A percentile compares a stretch with the other conserved stretches of the same genome.
phyloP scores from a whole-genome alignment of 2,329 filamentous ascomycete genomes.

The Neopestalotiopsis clavispora region DNA sequence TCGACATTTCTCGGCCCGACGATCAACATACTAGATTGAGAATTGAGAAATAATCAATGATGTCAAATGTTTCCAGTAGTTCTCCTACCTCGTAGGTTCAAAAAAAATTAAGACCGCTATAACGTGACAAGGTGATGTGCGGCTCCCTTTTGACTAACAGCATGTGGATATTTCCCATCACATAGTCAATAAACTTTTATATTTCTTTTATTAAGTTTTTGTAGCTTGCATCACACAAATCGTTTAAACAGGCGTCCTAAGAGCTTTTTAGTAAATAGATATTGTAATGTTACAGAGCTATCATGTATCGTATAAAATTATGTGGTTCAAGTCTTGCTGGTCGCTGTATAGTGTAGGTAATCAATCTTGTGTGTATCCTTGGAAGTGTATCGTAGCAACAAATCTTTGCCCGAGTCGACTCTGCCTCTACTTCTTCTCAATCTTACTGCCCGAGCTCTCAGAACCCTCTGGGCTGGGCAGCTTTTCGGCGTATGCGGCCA shows the following conservation, averaged over 20 bases:
- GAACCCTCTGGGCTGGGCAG: constrained; percentile 32
- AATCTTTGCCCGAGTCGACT: not conserved
- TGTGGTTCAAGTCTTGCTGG: not conserved
- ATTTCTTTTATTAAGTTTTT: too few species aligned
- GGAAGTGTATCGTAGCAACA: not conserved
- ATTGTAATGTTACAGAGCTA: too few species aligned
- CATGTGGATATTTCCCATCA: too few species aligned
- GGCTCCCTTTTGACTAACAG: too few species aligned
- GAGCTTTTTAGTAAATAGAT: too few species aligned
- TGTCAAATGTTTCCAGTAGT: not conserved
- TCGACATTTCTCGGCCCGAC: not conserved
- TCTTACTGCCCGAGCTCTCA: constrained; percentile 16
- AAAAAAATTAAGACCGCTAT: too few species aligned
- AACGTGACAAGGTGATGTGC: too few species aligned
- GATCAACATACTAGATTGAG: not conserved
- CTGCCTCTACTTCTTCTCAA: constrained; percentile 7
- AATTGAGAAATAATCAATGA: not conserved
- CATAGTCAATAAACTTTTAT: too few species aligned
- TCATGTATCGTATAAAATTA: too few species aligned
- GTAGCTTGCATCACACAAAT: too few species aligned
- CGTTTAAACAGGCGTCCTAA: too few species aligned
- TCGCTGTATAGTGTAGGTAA: not conserved
- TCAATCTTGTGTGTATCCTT: not conserved
- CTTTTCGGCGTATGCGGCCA: constrained; percentile 34
- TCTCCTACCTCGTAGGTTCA: too few species aligned